These are phyloP conservation scores for Penicillium sp. DNA, from an alignment of 2,329 filamentous ascomycete species.

Conservation along the genomic window DNA sequence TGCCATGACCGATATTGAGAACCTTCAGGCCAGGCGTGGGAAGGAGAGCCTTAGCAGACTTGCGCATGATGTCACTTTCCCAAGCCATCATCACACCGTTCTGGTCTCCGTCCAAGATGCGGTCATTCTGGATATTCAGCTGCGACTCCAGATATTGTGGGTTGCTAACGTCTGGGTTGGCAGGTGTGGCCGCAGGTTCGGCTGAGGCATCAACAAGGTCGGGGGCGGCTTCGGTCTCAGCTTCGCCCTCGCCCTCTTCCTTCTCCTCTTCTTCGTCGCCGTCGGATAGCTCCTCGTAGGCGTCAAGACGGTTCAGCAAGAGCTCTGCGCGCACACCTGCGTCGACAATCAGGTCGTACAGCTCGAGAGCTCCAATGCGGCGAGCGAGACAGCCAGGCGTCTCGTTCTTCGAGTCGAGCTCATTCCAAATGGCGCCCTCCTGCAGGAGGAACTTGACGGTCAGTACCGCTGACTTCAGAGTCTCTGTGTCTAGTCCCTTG, in stretches of 20 bases:
- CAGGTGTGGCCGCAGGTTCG: conserved; percentile 10
- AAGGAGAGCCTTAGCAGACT: conserved; percentile 69
- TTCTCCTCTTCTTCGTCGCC: conserved; percentile 37
- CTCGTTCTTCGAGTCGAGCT: conserved; percentile 81
- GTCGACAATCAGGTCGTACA: conserved; percentile 84
- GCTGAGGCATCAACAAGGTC: conserved; percentile 26
- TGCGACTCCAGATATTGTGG: conserved; percentile 68
- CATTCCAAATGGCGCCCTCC: conserved; percentile 96
- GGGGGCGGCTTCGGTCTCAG: conserved; percentile 13
- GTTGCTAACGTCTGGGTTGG: conserved; percentile 56
- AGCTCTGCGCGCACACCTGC: conserved; percentile 90
- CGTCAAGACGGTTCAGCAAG: conserved; percentile 77
- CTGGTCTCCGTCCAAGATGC: conserved; percentile 70
- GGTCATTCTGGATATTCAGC: conserved; percentile 64
- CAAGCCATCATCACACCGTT: conserved; percentile 95
- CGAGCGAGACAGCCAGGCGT: conserved; percentile 87
- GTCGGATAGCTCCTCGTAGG: conserved; percentile 68
- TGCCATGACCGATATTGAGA: conserved; percentile 85
- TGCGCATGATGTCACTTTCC: conserved; percentile 84
- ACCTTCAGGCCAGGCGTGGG: conserved; percentile 65
- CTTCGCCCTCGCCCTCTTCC: conserved; percentile 20
- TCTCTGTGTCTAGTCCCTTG: conserved; percentile 58
- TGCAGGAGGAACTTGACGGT: conserved; percentile 74
- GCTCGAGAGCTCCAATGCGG: conserved; percentile 63
- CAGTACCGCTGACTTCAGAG: conserved; percentile 7